phyloP scores from a whole-genome alignment of 805 yeast species.

The Metschnikowia dekortorum region DNA sequence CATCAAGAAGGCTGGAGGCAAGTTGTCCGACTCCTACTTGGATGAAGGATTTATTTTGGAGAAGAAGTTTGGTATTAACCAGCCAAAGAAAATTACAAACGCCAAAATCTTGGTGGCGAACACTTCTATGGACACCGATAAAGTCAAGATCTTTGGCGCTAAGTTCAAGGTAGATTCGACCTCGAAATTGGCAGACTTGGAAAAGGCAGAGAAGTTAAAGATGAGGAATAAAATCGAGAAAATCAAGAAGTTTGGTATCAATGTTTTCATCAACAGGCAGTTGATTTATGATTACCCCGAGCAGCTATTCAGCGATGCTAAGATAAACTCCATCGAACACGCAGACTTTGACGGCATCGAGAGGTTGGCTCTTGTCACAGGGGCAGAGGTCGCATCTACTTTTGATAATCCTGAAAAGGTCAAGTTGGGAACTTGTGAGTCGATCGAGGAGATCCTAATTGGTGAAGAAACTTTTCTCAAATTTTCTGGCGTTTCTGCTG shows the following conservation, averaged over 20 bases:
- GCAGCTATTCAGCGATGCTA: conserved; percentile 82
- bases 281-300: conserved; percentile 98
- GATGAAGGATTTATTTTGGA: conserved; percentile 95
- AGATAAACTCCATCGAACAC: conserved; percentile 90
- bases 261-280: conserved; percentile 92
- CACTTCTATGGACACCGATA: conserved; percentile 95
- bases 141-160: conserved; percentile 96
- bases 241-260: conserved; percentile 80
- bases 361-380: conserved; percentile 92
- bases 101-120: conserved; percentile 90
- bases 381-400: conserved; percentile 97
- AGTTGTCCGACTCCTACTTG: conserved; percentile 82
- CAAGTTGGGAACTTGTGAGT: conserved; percentile 81
- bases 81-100: conserved; percentile 78
- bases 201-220: conserved; percentile 89
- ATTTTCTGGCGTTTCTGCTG: conserved; percentile 93
- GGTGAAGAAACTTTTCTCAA: conserved; percentile 90
- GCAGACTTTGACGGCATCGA: conserved; percentile 98
- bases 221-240: conserved; percentile 88
- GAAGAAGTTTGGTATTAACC: conserved; percentile 90
- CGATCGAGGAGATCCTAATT: conserved; percentile 85
- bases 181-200: conserved; percentile 87
- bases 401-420: conserved; percentile 89
- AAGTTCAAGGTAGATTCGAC: conserved; percentile 96
- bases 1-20: conserved; percentile 91